Conservation (phyloP, 2,329 filamentous ascomycete genomes). For the Sporothrix dimorphospora region DNA sequence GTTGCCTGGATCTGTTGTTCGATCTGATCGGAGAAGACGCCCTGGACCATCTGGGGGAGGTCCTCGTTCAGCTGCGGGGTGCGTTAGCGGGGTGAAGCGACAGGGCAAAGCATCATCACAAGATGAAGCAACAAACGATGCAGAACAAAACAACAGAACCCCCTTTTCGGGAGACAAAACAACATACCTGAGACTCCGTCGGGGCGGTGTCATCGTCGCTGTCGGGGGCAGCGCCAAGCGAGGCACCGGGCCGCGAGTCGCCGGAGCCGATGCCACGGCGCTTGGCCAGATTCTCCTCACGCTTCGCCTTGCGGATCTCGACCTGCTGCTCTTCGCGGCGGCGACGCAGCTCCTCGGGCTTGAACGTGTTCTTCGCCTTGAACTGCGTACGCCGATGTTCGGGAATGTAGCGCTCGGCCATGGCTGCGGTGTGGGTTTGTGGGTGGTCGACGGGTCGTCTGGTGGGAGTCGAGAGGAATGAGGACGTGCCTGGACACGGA, state of each 20-base stretch:
- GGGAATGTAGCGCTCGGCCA: constrained; percentile 99
- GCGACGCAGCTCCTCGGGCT: constrained; percentile 96
- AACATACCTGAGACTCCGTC: constrained; percentile 89
- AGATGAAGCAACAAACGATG: constrained; percentile 25
- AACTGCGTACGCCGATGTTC: constrained; percentile 99
- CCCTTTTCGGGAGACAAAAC: constrained; percentile 12
- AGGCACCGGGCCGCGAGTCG: constrained; percentile 77
- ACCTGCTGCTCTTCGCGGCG: constrained; percentile 99
- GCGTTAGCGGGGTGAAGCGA: constrained; percentile 21
- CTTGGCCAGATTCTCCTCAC: constrained; percentile 98
- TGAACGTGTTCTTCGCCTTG: constrained; percentile 99
- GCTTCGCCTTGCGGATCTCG: constrained; percentile 97
- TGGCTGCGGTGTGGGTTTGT: constrained; percentile 53
- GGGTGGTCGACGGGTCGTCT: not conserved
- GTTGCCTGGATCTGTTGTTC: constrained; percentile 96
- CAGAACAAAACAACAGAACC: not conserved
- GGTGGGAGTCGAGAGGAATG: not conserved
- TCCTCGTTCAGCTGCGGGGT: constrained; percentile 83
- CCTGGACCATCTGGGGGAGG: constrained; percentile 95
- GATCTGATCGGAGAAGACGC: constrained; percentile 98
- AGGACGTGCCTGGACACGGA: not conserved
- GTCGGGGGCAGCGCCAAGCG: constrained; percentile 85
- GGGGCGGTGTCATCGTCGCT: constrained; percentile 96
- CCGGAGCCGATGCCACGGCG: constrained; percentile 87
- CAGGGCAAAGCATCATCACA: not conserved